Conservation (phyloP, 177 flowering plant genomes). For the Vitis hybrid region DNA sequence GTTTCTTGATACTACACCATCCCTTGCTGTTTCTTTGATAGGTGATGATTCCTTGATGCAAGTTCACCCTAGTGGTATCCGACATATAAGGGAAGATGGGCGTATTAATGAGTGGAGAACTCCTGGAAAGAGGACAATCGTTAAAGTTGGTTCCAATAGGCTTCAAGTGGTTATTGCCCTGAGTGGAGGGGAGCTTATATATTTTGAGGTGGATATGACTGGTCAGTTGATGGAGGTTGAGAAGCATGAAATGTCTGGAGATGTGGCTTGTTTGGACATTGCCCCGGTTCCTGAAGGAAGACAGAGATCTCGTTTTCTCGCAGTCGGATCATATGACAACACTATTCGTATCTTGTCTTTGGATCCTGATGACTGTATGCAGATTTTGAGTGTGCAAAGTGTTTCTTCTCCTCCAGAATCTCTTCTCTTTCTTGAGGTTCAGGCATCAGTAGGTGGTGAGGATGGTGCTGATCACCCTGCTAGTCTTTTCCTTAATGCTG, state of each 20-base stretch:
- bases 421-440: slow-evolving; percentile 96
- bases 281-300: slow-evolving; percentile 99
- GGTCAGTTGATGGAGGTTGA: slow-evolving; percentile 97
- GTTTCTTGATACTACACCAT: slow-evolving; percentile 96
- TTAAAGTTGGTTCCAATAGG: slow-evolving; percentile 93
- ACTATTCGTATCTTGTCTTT: slow-evolving; percentile 89
- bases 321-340: slow-evolving; percentile 96
- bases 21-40: slow-evolving; percentile 89
- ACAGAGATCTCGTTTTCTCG: slow-evolving; percentile 95
- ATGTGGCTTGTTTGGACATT: slow-evolving; percentile 97
- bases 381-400: slow-evolving; percentile 90
- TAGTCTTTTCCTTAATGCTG: slow-evolving; percentile 94
- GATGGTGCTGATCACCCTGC: slow-evolving; percentile 99
- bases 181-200: slow-evolving; percentile 97
- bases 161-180: slow-evolving; percentile 95
- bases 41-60: slow-evolving; percentile 99
- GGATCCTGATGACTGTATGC: slow-evolving; percentile 99
- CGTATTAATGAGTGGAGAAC: slow-evolving; percentile 99
- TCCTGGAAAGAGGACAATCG: slow-evolving; percentile 96
- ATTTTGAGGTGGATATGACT: slow-evolving; percentile 93
- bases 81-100: slow-evolving; percentile 98
- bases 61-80: slow-evolving; percentile 95
- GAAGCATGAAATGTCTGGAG: slow-evolving; percentile 98
- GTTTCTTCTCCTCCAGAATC: slow-evolving; percentile 96
- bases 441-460: slow-evolving; percentile 91